Evolutionary conservation across 2,329 filamentous ascomycete genomes (phyloP).

Genomic region (Tympanopsis confertula): DNA sequence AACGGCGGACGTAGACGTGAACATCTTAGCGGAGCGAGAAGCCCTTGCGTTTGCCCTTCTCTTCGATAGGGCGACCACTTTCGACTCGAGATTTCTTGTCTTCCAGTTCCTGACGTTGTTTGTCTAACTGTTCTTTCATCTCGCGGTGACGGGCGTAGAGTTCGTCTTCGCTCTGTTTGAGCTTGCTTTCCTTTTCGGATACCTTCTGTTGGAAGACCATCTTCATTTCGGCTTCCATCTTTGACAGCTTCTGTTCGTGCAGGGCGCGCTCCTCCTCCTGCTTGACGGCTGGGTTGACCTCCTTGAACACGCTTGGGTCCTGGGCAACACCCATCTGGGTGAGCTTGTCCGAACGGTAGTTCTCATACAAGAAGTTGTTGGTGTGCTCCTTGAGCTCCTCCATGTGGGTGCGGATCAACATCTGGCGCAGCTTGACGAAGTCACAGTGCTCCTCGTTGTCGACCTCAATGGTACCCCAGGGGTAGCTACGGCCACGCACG

Average conservation of each 20-base stretch:
- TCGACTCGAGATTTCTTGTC: conserved; percentile 97
- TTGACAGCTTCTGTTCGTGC: conserved; percentile 98
- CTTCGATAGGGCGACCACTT: conserved; percentile 87
- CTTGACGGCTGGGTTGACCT: conserved; percentile 99
- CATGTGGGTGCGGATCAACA: conserved; percentile 99
- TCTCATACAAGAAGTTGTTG: conserved; percentile 97
- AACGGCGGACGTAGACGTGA: too few species aligned
- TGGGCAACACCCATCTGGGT: conserved; percentile 96
- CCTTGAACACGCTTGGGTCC: conserved; percentile 98
- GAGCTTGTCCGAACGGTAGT: conserved; percentile 99
- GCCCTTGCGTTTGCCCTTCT: conserved; percentile 97
- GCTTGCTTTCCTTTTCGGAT: conserved; percentile 96
- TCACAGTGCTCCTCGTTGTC: conserved; percentile 99
- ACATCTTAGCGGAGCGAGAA: conserved; percentile 98
- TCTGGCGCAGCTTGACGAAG: conserved; percentile 98
- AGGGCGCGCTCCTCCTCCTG: conserved; percentile 96
- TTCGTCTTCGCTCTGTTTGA: conserved; percentile 99
- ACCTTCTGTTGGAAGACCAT: conserved; percentile 99
- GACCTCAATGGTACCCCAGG: conserved; percentile 97
- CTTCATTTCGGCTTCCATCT: conserved; percentile 99
- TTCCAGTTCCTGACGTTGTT: conserved; percentile 86
- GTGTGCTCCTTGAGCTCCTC: conserved; percentile 99
- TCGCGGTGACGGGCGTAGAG: conserved; percentile 94
- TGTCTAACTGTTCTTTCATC: conserved; percentile 99
- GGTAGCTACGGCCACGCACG: conserved; percentile 90